phyloP scores from a whole-genome alignment of 176 grass and related monocot species.

The Musa schizocarpa region DNA sequence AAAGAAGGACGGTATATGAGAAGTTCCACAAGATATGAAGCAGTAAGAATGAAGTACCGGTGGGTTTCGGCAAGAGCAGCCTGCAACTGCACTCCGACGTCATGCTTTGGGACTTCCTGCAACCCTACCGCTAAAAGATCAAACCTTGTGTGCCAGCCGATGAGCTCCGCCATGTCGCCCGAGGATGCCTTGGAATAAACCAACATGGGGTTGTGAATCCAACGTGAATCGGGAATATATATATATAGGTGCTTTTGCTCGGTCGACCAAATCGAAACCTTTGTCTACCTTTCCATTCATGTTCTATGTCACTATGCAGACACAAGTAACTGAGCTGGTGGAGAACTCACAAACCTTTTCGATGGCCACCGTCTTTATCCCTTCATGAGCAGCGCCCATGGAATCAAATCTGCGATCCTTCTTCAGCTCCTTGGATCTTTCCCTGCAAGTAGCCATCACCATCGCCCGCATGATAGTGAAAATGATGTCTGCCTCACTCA shows the following conservation, averaged over 20 bases:
- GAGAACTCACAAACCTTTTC: conserved; percentile 41
- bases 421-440: not conserved
- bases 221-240: not conserved
- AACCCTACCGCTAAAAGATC: conserved; percentile 46
- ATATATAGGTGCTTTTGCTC: not conserved
- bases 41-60: not conserved
- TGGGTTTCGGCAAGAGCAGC: conserved; percentile 43
- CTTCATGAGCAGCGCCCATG: conserved; percentile 24
- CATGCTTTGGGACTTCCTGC: conserved; percentile 47
- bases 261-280: not conserved
- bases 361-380: conserved; percentile 42
- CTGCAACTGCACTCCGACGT: conserved; percentile 35
- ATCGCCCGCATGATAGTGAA: not conserved
- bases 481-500: not conserved
- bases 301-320: conserved; percentile 60
- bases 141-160: conserved; percentile 38
- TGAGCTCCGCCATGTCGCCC: conserved; percentile 35
- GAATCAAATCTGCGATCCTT: not conserved
- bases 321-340: conserved; percentile 27
- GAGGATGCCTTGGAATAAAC: conserved; percentile 25
- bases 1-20: not conserved
- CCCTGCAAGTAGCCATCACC: not conserved
- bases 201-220: not conserved
- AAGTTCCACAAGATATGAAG: not conserved
- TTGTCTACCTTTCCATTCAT: conserved; percentile 51